Evolutionary conservation across 768 basidiomycete species (phyloP).

Genomic region (Cytidiella melzeri): DNA sequence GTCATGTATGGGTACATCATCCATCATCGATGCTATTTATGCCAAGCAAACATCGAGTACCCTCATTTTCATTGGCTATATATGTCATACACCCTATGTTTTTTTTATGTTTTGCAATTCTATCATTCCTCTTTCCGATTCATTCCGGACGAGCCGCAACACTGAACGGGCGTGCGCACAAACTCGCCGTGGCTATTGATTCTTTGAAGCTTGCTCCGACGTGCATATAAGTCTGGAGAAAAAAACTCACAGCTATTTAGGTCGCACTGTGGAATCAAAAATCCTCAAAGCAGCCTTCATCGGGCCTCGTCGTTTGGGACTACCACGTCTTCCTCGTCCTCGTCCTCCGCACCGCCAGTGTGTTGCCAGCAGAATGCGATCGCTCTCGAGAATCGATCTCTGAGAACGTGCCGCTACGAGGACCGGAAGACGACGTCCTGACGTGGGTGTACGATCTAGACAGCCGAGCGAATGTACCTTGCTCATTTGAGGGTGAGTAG

Average conservation of each 20-base stretch:
- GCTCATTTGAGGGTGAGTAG: constrained; percentile 16
- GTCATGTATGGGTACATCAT: background rate
- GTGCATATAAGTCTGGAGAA: too few species aligned
- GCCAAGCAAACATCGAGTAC: background rate
- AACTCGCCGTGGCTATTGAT: too few species aligned
- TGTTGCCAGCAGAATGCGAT: too few species aligned
- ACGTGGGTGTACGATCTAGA: constrained; percentile 72
- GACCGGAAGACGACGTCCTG: constrained; percentile 8
- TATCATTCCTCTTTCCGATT: too few species aligned
- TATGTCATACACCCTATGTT: too few species aligned
- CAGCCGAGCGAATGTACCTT: constrained; percentile 45
- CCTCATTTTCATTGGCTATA: too few species aligned
- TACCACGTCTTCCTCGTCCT: constrained; percentile 66
- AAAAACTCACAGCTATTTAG: too few species aligned
- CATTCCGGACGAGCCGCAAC: too few species aligned
- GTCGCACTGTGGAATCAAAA: constrained; percentile 64
- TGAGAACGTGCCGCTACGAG: background rate
- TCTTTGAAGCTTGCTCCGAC: too few species aligned
- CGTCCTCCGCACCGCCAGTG: constrained; percentile 25
- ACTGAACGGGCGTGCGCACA: too few species aligned
- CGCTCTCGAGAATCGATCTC: too few species aligned
- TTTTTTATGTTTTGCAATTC: too few species aligned
- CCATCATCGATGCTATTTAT: background rate
- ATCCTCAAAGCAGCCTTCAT: constrained; percentile 21
- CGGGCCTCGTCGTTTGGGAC: constrained; percentile 57